Evolutionary conservation across 305 asterid species (phyloP).

Genomic region (Galium porrigens): DNA sequence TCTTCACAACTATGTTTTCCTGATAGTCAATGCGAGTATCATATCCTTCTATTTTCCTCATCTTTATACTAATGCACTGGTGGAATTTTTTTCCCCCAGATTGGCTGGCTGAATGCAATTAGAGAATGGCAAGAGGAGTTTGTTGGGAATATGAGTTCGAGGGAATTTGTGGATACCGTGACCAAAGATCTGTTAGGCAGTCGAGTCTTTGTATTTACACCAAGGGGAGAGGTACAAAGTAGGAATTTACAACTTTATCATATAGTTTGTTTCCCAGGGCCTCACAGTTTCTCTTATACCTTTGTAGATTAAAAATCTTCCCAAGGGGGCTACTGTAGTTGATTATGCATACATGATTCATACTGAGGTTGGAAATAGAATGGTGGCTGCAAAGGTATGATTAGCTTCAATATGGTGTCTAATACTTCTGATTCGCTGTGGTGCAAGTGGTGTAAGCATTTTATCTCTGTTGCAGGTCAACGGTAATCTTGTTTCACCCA

Average conservation of each 20-base stretch:
- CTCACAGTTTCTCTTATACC: slow-evolving; percentile 5
- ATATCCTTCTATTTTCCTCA: slow-evolving; percentile 9
- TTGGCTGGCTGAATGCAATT: slow-evolving; percentile 92
- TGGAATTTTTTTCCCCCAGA: slow-evolving; percentile 29
- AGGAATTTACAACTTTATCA: neutral
- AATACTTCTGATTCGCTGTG: slow-evolving; percentile 12
- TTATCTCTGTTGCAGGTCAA: slow-evolving; percentile 51
- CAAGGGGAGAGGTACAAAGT: slow-evolving; percentile 67
- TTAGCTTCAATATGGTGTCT: slow-evolving; percentile 12
- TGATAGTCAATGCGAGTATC: slow-evolving; percentile 3
- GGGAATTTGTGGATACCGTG: slow-evolving; percentile 84
- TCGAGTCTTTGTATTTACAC: slow-evolving; percentile 86
- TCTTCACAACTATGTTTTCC: slow-evolving; percentile 3
- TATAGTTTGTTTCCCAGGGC: slow-evolving; percentile 6
- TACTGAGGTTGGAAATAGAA: slow-evolving; percentile 76
- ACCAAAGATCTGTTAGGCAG: slow-evolving; percentile 87
- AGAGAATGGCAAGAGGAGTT: slow-evolving; percentile 98
- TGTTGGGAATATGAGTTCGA: slow-evolving; percentile 86
- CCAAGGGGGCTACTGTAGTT: slow-evolving; percentile 67
- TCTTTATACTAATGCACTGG: slow-evolving; percentile 15
- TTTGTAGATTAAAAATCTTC: slow-evolving; percentile 70
- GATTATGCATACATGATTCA: slow-evolving; percentile 91
- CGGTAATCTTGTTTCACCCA: slow-evolving; percentile 76
- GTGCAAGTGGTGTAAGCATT: slow-evolving; percentile 24
- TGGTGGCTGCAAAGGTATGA: slow-evolving; percentile 85